Base-by-base conservation (phyloP, 352 stramenopile species). In the Phytophthora uliginosa region DNA sequence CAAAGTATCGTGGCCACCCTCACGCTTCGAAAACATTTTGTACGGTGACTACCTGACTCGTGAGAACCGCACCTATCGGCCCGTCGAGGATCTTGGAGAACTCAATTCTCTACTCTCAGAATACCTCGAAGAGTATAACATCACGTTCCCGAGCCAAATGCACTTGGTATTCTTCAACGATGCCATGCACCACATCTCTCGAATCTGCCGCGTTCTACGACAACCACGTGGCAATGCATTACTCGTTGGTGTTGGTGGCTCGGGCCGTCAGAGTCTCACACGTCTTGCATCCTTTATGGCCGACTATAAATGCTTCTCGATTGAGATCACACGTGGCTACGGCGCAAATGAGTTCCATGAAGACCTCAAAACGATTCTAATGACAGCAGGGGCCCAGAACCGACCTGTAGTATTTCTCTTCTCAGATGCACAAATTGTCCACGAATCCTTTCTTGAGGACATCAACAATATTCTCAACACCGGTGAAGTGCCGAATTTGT, bases 401-500 rank as follows among this genome's bases (percentile, higher is more conserved):
- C 88, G 96, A 50, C 90, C 83, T 1, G 92, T 98, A 4, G 89
- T 98, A 2, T 98, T 98, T 59, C 77, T 99, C 12, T 98, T 98
- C 73, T 97, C 86, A 5, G 95, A 99, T 57, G 94, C 92, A 2
- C 95, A 99, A 70, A 98, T 99, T 56, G 94, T 97, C 0, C 80
- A 96, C 17, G 95, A 99, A 69, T 96, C 89, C 2, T 98, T 98
- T 63, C 63, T 98, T 26, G 95, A 98, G 62, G 95, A 98, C 58
- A 97, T 98, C 78, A 99, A 99, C 78, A 98, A 98, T 58, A 77
- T 99, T 9, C 78, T 99, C 33, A 98, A 98, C 73, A 97, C 90
- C 10, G 95, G 95, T 22, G 94, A 99, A 66, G 94, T 99, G 1
- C 94, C 95, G 0, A 98, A 98, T 62, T 60, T 99, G 64, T 98